These are phyloP conservation scores for Fusarium sp. DNA, from an alignment of 2,329 filamentous ascomycete species.

Conservation along the genomic window DNA sequence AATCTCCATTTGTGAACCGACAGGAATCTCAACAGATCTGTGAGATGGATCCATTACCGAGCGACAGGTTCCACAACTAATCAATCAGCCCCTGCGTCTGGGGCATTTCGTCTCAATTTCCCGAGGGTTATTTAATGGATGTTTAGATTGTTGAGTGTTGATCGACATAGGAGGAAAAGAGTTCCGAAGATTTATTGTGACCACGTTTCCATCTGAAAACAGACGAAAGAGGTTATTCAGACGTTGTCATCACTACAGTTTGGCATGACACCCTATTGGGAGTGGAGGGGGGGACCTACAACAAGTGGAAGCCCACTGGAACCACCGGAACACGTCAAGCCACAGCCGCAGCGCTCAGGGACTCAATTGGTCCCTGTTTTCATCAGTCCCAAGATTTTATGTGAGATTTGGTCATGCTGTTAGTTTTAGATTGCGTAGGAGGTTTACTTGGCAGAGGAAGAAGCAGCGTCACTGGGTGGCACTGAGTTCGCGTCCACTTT, in stretches of 20 bases:
- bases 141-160: background rate
- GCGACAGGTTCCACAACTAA: constrained; percentile 44
- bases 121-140: constrained; percentile 2
- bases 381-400: constrained; percentile 16
- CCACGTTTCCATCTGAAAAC: background rate
- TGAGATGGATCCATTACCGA: constrained; percentile 26
- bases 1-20: constrained; percentile 7
- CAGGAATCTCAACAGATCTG: constrained; percentile 41
- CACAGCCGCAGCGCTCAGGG: constrained; percentile 33
- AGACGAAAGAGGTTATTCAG: background rate
- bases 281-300: background rate
- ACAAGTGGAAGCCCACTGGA: constrained; percentile 25
- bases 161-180: background rate
- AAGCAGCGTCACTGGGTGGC: constrained; percentile 34
- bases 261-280: background rate
- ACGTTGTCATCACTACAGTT: constrained; percentile 8
- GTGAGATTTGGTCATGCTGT: constrained; percentile 30
- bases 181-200: background rate
- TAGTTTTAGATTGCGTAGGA: constrained; percentile 20
- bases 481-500: constrained; percentile 36
- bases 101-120: constrained; percentile 27
- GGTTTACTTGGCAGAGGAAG: constrained; percentile 33
- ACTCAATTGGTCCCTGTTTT: constrained; percentile 22
- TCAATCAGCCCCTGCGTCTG: constrained; percentile 46
- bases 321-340: constrained; percentile 40